These are phyloP conservation scores for Alternaria tenuissima DNA, from an alignment of 2,329 filamentous ascomycete species.

Conservation along the genomic window DNA sequence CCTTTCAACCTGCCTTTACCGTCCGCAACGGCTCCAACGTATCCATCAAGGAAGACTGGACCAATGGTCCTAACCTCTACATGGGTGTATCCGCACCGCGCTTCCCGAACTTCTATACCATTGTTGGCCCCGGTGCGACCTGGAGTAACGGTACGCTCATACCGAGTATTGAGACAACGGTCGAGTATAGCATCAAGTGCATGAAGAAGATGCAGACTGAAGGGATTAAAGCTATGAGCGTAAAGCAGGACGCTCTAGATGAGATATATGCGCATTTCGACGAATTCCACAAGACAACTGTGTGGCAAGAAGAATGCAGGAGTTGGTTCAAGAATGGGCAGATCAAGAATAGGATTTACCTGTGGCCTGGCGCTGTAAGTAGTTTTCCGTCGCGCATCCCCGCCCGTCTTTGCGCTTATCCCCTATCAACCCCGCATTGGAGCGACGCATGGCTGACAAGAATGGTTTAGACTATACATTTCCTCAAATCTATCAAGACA, in stretches of 20 bases:
- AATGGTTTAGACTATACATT: constrained; percentile 45
- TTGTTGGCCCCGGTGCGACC: constrained; percentile 54
- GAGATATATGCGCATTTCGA: constrained; percentile 45
- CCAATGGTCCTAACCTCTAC: constrained; percentile 52
- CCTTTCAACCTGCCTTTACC: constrained; percentile 56
- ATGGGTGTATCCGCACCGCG: constrained; percentile 53
- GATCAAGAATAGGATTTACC: constrained; percentile 44
- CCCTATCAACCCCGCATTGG: not conserved
- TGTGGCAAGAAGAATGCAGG: constrained; percentile 47
- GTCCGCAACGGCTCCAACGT: constrained; percentile 49
- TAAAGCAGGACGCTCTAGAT: constrained; percentile 43
- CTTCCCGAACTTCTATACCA: constrained; percentile 57
- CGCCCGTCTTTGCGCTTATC: not conserved
- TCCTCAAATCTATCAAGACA: constrained; percentile 50
- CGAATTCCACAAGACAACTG: constrained; percentile 40
- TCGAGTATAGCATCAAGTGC: constrained; percentile 45
- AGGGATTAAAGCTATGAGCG: constrained; percentile 41
- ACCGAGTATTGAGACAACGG: constrained; percentile 56
- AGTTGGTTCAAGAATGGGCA: constrained; percentile 48
- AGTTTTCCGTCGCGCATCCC: not conserved
- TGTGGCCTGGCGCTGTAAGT: constrained; percentile 46
- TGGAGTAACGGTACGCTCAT: constrained; percentile 57
- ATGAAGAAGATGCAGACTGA: constrained; percentile 47
- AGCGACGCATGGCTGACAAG: not conserved
- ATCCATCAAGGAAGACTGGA: constrained; percentile 53